Evolutionary conservation across 345 rosid genomes (phyloP), one percentile per base, ranked within the genome.

Genomic region (Chamaenerion angustifolium): DNA sequence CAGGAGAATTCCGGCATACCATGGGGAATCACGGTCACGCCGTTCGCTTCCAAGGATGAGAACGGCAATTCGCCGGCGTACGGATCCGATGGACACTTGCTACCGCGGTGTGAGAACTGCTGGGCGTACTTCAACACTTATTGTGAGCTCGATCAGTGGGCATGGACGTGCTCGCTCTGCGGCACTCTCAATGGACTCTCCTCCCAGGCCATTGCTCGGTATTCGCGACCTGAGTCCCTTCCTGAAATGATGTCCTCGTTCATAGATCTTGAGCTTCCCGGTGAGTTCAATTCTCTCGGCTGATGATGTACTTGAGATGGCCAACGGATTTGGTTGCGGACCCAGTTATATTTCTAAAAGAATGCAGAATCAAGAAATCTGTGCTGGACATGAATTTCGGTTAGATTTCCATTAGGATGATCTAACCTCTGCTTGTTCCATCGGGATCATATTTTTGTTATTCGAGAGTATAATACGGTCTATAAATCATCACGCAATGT

Each of bases 111-210:
- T 76, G 98, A 92, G 63, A 80, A 82, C 61, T 87, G 96, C 51
- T 92, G 77, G 56, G 96, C 82, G 2, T 87, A 92, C 81, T 92
- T 92, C 80, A 92, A 80, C 57, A 78, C 83, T n/a, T 87, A 74
- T 64, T 82, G 98, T 48, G 90, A 84, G 44, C 78, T 92, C 52
- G 98, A 92, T n/a, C 88, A 87, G 56, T 87, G 98, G 98, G 85
- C 94, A 16, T 92, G 98, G 98, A 71, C 44, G 51, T 92, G 96
- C 68, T 56, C 95, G 42, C 90, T 84, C 47, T 92, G 96, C 56
- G 95, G 90, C 23, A 79, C 95, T 15, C 95, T 87, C 52, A 92
- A 87, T 41, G 90, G 96, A 46, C 80, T 92, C 15, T 41, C 93
- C 27, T 69, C 87, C 10, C 69, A 83, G 68, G 71, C 82, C 49